Evolutionary conservation across 495 filamentous ascomycete genomes (phyloP).

Genomic region (Massariosphaeria phaeospora): DNA sequence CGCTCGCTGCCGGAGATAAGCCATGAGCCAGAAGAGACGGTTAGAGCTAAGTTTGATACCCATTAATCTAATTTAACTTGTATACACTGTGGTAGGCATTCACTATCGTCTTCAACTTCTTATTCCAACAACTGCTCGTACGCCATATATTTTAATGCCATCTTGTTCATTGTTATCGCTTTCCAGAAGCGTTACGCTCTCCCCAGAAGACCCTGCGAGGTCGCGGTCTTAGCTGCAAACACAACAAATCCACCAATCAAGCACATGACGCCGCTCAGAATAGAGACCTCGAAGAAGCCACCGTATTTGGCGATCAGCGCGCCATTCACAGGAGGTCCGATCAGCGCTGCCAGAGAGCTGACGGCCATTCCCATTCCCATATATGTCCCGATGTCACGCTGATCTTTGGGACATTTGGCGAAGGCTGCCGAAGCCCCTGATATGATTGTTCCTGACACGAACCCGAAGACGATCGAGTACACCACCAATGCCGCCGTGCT

Average conservation of each 20-base stretch:
- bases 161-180: no score
- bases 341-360: slow-evolving; percentile 43
- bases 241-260: slow-evolving; percentile 23
- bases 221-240: slow-evolving; percentile 35
- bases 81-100: neutral
- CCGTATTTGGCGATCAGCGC: slow-evolving; percentile 44
- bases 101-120: neutral
- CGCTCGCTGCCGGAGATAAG: neutral
- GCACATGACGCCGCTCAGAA: slow-evolving; percentile 48
- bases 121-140: no score
- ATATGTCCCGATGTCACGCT: slow-evolving; percentile 50
- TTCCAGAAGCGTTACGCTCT: no score
- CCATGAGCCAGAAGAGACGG: neutral
- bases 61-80: neutral
- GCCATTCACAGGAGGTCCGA: slow-evolving; percentile 53
- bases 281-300: slow-evolving; percentile 42
- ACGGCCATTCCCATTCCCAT: slow-evolving; percentile 52
- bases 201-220: slow-evolving; percentile 37
- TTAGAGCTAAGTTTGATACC: neutral
- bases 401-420: slow-evolving; percentile 38
- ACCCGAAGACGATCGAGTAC: slow-evolving; percentile 37
- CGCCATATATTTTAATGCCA: no score
- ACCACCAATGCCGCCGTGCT: slow-evolving; percentile 45
- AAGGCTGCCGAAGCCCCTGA: slow-evolving; percentile 45
- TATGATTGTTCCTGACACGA: slow-evolving; percentile 46